phyloP scores from a whole-genome alignment of 352 stramenopile genomes.

The Blastocystis hominis region DNA sequence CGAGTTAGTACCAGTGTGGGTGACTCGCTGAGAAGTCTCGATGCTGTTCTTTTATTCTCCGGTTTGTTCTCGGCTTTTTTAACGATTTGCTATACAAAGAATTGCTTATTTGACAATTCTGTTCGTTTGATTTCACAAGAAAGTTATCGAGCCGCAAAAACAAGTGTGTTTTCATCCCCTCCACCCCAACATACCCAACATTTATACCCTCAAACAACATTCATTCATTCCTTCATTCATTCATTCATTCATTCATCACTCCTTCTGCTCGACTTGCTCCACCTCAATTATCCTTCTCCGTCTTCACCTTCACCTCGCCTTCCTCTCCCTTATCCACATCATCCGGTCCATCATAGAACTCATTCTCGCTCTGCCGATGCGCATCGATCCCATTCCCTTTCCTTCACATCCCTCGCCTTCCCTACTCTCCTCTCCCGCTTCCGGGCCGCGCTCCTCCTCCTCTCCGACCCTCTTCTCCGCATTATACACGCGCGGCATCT shows the following conservation, averaged over 20 bases:
- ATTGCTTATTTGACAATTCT: not conserved
- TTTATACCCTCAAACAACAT: no score
- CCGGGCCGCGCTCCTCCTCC: constrained; percentile 31
- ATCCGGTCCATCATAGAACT: constrained; percentile 60
- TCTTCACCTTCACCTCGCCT: not conserved
- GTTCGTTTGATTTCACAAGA: not conserved
- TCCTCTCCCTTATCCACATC: constrained; percentile 53
- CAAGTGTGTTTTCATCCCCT: no score
- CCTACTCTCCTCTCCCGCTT: constrained; percentile 17
- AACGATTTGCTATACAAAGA: not conserved
- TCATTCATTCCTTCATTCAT: no score
- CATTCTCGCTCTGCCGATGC: not conserved
- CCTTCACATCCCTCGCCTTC: constrained; percentile 21
- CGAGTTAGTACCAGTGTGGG: no score
- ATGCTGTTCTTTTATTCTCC: no score
- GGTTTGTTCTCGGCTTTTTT: not conserved
- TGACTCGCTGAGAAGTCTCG: no score
- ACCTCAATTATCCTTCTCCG: not conserved
- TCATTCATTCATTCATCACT: no score
- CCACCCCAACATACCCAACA: no score
- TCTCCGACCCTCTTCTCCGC: constrained; percentile 51
- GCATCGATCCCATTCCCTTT: constrained; percentile 15
- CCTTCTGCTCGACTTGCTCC: no score
- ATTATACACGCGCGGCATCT: constrained; percentile 71
- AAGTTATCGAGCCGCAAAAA: not conserved